Base-by-base conservation (phyloP, 805 yeast genomes). In the Candida ascalaphidarum region DNA sequence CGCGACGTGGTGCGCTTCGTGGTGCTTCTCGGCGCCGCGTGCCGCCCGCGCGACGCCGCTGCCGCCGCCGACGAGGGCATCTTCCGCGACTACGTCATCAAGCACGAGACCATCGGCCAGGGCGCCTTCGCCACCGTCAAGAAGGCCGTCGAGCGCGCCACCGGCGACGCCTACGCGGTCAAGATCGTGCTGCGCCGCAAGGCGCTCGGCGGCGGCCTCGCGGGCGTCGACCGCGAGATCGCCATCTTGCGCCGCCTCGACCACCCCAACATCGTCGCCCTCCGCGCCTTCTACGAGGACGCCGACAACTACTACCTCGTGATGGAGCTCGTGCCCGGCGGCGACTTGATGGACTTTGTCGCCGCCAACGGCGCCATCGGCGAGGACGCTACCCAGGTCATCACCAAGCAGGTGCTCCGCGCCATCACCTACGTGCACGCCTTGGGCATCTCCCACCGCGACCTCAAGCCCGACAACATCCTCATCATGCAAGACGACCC, bases 41-140 rank as follows among this genome's bases (percentile, higher is more conserved):
- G 40, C 41, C 61, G 58, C 35, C 67, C 66, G 9, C 37, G 51
- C 21, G 46, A 44, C 26, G 24, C 34, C 23, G 44, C 52, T 16
- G 35, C 43, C 15, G 31, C 36, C 3, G 53, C 41, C 33, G 64
- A 62, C 30, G 62, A 70, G 18, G 86, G 88, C 1, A 75, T 83
- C 8, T 65, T 67, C 42, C 72, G 70, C 33, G 75, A 80, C 44
- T 92, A 78, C 52, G 80, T 83, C 10, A 74, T 89, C 13, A 72
- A 79, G 34, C 83, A 80, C 48, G 95, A 82, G 44, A 77, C 83
- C 11, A 82, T 89, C 2, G 98, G 98, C 1, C 92, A 85, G 43
- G 98, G 98, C n/a, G 97, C 97, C 7, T 89, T 89, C 67, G 97
- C 97, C 5, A 81, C 88, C 2, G 98, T 92, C 17, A 80, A 85